Conservation (phyloP, 768 basidiomycete species). For the Daedalea quercina region DNA sequence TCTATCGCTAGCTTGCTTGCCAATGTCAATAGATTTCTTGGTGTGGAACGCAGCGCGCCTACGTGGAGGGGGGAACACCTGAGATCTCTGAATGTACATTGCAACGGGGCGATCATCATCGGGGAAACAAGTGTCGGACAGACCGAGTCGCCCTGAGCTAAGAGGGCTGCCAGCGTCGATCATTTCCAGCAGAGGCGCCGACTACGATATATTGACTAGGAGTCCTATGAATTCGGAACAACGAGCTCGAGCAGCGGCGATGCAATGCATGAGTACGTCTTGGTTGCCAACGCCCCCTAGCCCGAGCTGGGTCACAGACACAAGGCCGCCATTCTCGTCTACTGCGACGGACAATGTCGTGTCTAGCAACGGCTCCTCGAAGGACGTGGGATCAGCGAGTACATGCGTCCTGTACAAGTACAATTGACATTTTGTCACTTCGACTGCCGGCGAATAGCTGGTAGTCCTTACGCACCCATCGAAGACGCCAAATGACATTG, state of each 20-base stretch:
- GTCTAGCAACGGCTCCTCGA: conserved; percentile 83
- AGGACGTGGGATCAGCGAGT: conserved; percentile 80
- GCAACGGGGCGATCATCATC: too few relatives aligned
- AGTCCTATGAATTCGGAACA: not conserved
- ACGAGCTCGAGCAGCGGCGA: conserved; percentile 28
- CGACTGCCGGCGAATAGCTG: not conserved
- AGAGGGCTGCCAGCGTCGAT: too few relatives aligned
- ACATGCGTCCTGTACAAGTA: conserved; percentile 48
- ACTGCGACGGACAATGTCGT: conserved; percentile 61
- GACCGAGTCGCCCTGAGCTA: too few relatives aligned
- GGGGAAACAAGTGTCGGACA: too few relatives aligned
- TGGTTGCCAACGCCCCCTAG: conserved; percentile 28
- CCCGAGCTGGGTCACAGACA: conserved; percentile 52
- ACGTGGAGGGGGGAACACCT: too few relatives aligned
- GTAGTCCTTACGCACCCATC: conserved; percentile 48
- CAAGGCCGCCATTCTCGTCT: conserved; percentile 40
- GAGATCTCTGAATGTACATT: too few relatives aligned
- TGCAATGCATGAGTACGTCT: conserved; percentile 33
- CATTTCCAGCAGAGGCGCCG: not conserved
- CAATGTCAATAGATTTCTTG: too few relatives aligned
- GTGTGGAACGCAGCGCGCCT: too few relatives aligned
- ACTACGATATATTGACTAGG: not conserved
- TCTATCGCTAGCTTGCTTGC: too few relatives aligned
- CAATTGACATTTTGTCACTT: not conserved
- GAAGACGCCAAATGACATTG: conserved; percentile 75